Evolutionary conservation across 441 rosid genomes (phyloP).

Genomic region (Eruca vesicaria): DNA sequence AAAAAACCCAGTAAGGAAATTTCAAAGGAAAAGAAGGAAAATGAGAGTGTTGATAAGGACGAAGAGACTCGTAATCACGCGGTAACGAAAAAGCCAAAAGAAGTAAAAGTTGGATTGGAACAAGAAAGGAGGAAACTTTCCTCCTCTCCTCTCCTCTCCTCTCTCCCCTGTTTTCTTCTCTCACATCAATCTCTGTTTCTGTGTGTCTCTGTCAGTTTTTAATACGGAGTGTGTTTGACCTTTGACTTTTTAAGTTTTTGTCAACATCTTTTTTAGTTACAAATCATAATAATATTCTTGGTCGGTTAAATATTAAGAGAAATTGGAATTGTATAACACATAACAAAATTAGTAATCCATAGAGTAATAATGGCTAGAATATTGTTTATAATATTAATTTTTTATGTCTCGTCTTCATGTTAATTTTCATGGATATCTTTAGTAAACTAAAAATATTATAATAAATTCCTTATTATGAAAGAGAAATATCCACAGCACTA

Average conservation of each 20-base stretch:
- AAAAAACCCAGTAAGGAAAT: background rate
- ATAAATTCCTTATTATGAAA: too few species aligned
- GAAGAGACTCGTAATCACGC: constrained; percentile 4
- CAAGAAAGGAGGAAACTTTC: background rate
- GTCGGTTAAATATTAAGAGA: too few species aligned
- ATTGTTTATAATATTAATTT: too few species aligned
- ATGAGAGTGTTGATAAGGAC: constrained; percentile 8
- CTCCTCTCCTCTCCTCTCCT: background rate
- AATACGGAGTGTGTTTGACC: background rate
- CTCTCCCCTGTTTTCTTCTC: background rate
- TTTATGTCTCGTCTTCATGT: too few species aligned
- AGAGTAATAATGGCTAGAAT: too few species aligned
- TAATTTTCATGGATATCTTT: too few species aligned
- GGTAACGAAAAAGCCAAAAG: background rate
- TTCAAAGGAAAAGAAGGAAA: constrained; percentile 4
- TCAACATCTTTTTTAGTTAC: background rate
- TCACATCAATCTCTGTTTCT: background rate
- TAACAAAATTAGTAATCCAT: too few species aligned
- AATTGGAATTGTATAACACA: too few species aligned
- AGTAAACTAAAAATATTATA: too few species aligned
- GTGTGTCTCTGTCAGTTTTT: background rate
- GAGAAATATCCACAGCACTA: too few species aligned
- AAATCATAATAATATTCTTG: too few species aligned
- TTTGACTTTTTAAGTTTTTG: background rate
- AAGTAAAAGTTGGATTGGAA: background rate